These are phyloP conservation scores for Colletotrichum ledebouriae DNA, from an alignment of 2,329 filamentous ascomycete genomes.

Conservation along the genomic window DNA sequence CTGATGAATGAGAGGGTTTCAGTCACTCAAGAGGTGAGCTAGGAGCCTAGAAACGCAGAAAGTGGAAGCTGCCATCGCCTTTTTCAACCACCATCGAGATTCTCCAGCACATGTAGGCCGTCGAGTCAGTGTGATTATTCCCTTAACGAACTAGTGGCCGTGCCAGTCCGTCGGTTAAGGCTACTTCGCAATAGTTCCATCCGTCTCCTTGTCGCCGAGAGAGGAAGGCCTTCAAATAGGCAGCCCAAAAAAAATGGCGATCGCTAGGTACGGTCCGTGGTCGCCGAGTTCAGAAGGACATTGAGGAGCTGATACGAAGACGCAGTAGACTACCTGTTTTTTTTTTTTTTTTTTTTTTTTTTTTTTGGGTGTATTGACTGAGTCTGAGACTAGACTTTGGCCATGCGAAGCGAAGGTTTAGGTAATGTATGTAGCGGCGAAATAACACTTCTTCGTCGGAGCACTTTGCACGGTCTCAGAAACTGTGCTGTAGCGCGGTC, in stretches of 20 bases:
- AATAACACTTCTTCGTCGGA: neutral
- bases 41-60: neutral
- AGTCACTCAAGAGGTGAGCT: constrained; percentile 1
- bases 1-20: constrained; percentile 5
- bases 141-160: too few species aligned
- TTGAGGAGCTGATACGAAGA: neutral
- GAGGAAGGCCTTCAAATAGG: neutral
- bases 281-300: constrained; percentile 15
- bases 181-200: too few species aligned
- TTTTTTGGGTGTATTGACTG: too few species aligned
- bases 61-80: too few species aligned
- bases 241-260: neutral
- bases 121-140: too few species aligned
- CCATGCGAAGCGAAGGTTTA: neutral
- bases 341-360: too few species aligned
- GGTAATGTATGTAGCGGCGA: neutral
- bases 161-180: too few species aligned
- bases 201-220: too few species aligned
- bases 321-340: too few species aligned
- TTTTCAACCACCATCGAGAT: too few species aligned
- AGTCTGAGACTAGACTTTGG: too few species aligned
- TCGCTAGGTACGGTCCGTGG: neutral
- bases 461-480: constrained; percentile 18
- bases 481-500: constrained; percentile 9
- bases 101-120: too few species aligned